Conservation (phyloP, 148 eudicot genomes). For the Camellia granthamiana region DNA sequence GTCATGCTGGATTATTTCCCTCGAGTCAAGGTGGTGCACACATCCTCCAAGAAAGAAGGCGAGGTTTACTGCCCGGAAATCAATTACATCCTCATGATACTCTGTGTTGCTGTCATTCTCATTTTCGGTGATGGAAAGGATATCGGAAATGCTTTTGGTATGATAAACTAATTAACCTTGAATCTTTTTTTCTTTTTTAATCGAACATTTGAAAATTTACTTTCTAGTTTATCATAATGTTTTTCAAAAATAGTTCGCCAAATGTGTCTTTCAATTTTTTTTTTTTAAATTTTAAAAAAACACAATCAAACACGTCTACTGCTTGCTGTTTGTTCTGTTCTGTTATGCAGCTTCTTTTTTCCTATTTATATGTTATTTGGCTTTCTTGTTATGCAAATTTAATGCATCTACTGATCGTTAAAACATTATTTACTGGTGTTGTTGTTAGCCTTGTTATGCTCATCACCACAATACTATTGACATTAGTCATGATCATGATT, state of each 20-base stretch:
- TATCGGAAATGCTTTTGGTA: conserved; percentile 85
- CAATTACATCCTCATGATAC: conserved; percentile 68
- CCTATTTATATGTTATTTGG: neutral
- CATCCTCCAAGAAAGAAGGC: conserved; percentile 67
- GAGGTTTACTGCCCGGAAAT: conserved; percentile 75
- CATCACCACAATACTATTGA: conserved; percentile 57
- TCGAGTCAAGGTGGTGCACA: conserved; percentile 68
- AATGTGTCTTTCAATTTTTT: neutral
- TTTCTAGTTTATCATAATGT: neutral
- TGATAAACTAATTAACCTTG: conserved; percentile 12
- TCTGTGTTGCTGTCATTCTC: conserved; percentile 61
- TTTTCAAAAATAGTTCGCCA: neutral
- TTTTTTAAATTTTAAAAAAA: neutral
- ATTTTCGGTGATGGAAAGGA: conserved; percentile 63
- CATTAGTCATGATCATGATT: conserved; percentile 63
- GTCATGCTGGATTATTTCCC: conserved; percentile 65
- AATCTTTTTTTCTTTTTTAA: too few relatives aligned
- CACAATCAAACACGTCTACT: neutral
- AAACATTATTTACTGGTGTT: conserved; percentile 44
- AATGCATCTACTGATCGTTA: conserved; percentile 1
- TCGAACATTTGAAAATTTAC: neutral
- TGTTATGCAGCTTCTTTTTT: neutral
- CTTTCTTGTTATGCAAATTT: neutral
- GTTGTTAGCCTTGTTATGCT: conserved; percentile 74
- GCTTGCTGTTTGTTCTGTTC: neutral